Conservation (phyloP, 1,284 basidiomycete species). For the Moniliella sp. region DNA sequence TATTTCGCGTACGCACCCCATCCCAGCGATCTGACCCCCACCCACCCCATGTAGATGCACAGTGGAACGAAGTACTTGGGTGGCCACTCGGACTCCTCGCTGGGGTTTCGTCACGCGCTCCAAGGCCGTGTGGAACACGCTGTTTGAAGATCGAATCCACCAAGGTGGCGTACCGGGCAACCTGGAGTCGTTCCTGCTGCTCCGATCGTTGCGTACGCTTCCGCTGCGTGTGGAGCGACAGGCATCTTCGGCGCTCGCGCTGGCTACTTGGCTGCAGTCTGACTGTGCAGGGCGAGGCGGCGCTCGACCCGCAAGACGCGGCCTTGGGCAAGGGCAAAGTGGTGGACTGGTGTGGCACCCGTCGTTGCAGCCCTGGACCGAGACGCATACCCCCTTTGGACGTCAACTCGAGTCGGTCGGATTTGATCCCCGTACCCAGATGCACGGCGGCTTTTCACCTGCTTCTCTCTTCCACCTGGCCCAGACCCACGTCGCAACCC, state of each 20-base stretch:
- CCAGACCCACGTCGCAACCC: background rate
- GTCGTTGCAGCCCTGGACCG: slow-evolving; percentile 46
- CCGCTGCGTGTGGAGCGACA: slow-evolving; percentile 55
- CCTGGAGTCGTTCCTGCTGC: slow-evolving; percentile 62
- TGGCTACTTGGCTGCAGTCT: slow-evolving; percentile 53
- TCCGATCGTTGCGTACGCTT: slow-evolving; percentile 64
- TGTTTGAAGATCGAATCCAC: slow-evolving; percentile 36
- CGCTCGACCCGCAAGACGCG: slow-evolving; percentile 9
- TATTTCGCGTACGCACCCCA: too few relatives aligned
- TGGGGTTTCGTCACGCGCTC: too few relatives aligned
- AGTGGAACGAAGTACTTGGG: slow-evolving; percentile 61
- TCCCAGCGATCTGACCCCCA: too few relatives aligned
- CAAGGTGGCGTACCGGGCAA: slow-evolving; percentile 41
- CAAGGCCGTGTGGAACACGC: too few relatives aligned
- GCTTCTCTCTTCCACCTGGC: slow-evolving; percentile 46
- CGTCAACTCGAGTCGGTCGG: slow-evolving; percentile 33
- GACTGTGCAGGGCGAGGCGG: slow-evolving; percentile 31
- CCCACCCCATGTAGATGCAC: too few relatives aligned
- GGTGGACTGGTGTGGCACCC: slow-evolving; percentile 53
- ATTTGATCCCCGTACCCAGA: slow-evolving; percentile 52
- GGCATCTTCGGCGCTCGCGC: slow-evolving; percentile 48
- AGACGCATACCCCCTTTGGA: slow-evolving; percentile 9
- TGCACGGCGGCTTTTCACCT: slow-evolving; percentile 63
- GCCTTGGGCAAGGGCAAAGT: slow-evolving; percentile 39
- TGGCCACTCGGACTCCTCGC: slow-evolving; percentile 63